Evolutionary conservation across 116 monocot species (phyloP).

Genomic region (Zostera marina): DNA sequence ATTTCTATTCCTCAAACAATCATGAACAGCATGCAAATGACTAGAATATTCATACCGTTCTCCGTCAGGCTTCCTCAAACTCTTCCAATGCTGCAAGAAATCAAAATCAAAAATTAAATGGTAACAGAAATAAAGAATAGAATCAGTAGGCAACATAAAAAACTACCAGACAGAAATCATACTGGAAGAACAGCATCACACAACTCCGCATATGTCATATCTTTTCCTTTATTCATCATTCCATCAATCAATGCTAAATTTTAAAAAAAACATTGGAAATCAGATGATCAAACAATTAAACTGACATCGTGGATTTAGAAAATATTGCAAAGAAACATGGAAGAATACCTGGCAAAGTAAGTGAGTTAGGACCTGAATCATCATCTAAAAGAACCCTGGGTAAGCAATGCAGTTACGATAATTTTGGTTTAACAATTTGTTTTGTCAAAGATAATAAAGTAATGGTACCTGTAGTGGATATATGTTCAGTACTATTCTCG

Average conservation of each 20-base stretch:
- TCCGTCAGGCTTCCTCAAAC: constrained; percentile 70
- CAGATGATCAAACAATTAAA: constrained; percentile 2
- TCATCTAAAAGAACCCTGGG: constrained; percentile 25
- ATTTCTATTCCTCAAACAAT: constrained; percentile 65
- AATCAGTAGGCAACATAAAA: background rate
- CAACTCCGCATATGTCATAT: constrained; percentile 51
- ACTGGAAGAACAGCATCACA: constrained; percentile 68
- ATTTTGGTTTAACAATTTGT: constrained; percentile 19
- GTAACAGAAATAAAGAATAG: background rate
- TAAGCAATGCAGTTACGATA: constrained; percentile 11
- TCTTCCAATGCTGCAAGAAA: constrained; percentile 58
- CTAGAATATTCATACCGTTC: constrained; percentile 69
- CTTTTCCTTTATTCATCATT: constrained; percentile 41
- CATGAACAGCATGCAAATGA: constrained; percentile 73
- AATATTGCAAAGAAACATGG: background rate
- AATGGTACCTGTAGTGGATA: constrained; percentile 18
- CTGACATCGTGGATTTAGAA: background rate
- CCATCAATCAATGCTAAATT: constrained; percentile 64
- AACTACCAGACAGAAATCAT: constrained; percentile 11
- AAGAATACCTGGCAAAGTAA: constrained; percentile 61
- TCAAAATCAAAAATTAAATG: background rate
- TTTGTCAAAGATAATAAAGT: constrained; percentile 8
- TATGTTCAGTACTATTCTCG: constrained; percentile 22
- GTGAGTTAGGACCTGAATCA: constrained; percentile 10
- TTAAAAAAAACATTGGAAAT: constrained; percentile 1